Percentiles rank a stretch among this genome's conserved stretches.
Conservation (phyloP, 2,329 filamentous ascomycete genomes). For the Fusarium cyanostomum region DNA sequence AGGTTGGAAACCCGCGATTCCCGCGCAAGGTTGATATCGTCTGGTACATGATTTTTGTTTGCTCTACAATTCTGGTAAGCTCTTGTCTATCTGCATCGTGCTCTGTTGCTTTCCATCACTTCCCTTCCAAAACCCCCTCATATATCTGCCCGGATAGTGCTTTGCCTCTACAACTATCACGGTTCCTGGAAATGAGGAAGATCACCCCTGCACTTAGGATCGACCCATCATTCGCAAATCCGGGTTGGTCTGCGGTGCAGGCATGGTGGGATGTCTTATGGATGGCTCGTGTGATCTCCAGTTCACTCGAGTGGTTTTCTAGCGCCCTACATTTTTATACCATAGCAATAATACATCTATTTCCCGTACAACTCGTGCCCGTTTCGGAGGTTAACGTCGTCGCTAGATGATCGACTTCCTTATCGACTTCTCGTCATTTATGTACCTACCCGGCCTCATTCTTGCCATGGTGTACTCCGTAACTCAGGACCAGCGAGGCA, state of each 20-base stretch:
- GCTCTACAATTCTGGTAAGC: constrained; percentile 80
- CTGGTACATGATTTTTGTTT: constrained; percentile 81
- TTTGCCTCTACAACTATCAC: constrained; percentile 73
- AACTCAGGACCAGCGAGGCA: constrained; percentile 83
- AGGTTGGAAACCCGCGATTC: constrained; percentile 77
- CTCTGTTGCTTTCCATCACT: constrained; percentile 27
- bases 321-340: constrained; percentile 68
- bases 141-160: constrained; percentile 84
- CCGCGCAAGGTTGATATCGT: constrained; percentile 79
- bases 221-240: constrained; percentile 74
- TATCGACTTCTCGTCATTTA: constrained; percentile 45
- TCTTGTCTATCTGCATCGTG: constrained; percentile 39
- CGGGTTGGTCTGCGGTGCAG: constrained; percentile 72
- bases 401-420: constrained; percentile 47
- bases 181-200: constrained; percentile 88
- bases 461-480: constrained; percentile 86
- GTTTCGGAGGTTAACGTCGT: constrained; percentile 38
- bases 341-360: constrained; percentile 34
- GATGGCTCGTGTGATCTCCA: constrained; percentile 72
- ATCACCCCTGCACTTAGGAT: constrained; percentile 73
- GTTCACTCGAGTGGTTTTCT: constrained; percentile 66
- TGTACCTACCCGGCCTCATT: constrained; percentile 72
- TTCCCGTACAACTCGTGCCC: constrained; percentile 11
- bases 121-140: constrained; percentile 53
- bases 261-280: constrained; percentile 80